Conservation (phyloP, 805 yeast genomes). For the Myxozyma udenii region DNA sequence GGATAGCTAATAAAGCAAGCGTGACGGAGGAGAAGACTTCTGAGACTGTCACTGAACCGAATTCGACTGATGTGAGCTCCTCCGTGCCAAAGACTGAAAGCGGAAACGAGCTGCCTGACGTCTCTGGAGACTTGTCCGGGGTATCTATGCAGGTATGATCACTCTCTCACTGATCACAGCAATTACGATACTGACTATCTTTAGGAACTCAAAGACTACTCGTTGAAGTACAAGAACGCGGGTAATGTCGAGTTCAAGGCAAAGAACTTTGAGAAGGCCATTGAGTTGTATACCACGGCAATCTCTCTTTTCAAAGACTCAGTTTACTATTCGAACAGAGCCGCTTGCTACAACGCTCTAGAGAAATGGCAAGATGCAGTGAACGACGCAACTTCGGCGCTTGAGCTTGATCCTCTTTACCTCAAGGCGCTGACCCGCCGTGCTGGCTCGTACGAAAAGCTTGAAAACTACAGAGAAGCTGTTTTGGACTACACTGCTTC, state of each 20-base stretch:
- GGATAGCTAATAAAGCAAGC: conserved; percentile 4
- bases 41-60: neutral
- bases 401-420: conserved; percentile 83
- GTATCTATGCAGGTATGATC: conserved; percentile 36
- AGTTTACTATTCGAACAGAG: conserved; percentile 88
- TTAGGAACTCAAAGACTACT: conserved; percentile 43
- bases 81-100: conserved; percentile 1
- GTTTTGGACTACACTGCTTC: conserved; percentile 88
- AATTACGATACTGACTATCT: neutral
- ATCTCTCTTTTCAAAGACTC: conserved; percentile 69
- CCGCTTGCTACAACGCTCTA: conserved; percentile 89
- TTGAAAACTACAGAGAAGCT: conserved; percentile 77
- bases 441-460: conserved; percentile 83
- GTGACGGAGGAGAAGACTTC: conserved; percentile 1
- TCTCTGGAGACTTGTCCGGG: conserved; percentile 42
- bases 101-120: conserved; percentile 15
- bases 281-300: conserved; percentile 76
- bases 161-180: neutral
- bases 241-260: conserved; percentile 78
- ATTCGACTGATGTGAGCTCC: neutral
- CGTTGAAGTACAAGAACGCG: conserved; percentile 76
- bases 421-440: conserved; percentile 89
- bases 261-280: conserved; percentile 71
- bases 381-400: conserved; percentile 82
- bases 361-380: conserved; percentile 78